Evolutionary conservation across 495 filamentous ascomycete genomes (phyloP), one percentile per base, ranked within the genome.

Genomic region (Penicillium samsonianum): DNA sequence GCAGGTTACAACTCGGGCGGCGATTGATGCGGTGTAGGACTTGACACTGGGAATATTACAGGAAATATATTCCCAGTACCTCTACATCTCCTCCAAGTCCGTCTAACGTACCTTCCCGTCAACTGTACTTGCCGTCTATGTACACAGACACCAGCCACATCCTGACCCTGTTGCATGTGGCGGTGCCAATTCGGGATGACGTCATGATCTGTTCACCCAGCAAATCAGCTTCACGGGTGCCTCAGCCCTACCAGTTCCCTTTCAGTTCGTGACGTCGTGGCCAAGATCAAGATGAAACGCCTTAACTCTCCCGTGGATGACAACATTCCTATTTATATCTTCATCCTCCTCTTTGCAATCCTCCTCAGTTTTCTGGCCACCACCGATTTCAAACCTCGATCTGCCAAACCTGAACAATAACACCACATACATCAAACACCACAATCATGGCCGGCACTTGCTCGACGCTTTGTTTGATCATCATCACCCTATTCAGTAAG

Each of bases 1-100:
- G 78, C 92, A 96, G 69, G 75, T 99, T 49, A 94, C 87, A 11
- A 95, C 90, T 30, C 76, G 92, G 65, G 92, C 92, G 20, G 87
- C 82, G 50, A 91, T 96, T 80, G 91, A 97, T 77, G 90, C 91
- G 22, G 87, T 97, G 38, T 96, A 78, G 81, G 35, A 20, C 4
- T 20, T 48, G 8, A 12, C 11, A 12, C n/a, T 14, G 51, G 31
- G 30, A n/a, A 38, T 52, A 45, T 31, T 20, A 30, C 22, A 45
- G 11, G 33, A 23, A 17, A 58, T 52, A 48, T 53, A 53, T 50
- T 64, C 62, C 57, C 20, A 16, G 44, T 53, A 43, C 6, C 50
- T 52, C 49, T 11, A 38, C 16, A 17, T 35, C 20, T 57, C 38
- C 14, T 22, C 31, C 45, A 38, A 38, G 33, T 37, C 28, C 10